A percentile compares a stretch with the other conserved stretches of the same genome.
These are phyloP conservation scores for Calonectria pteridis DNA, from an alignment of 2,329 filamentous ascomycete species.

Conservation along the genomic window DNA sequence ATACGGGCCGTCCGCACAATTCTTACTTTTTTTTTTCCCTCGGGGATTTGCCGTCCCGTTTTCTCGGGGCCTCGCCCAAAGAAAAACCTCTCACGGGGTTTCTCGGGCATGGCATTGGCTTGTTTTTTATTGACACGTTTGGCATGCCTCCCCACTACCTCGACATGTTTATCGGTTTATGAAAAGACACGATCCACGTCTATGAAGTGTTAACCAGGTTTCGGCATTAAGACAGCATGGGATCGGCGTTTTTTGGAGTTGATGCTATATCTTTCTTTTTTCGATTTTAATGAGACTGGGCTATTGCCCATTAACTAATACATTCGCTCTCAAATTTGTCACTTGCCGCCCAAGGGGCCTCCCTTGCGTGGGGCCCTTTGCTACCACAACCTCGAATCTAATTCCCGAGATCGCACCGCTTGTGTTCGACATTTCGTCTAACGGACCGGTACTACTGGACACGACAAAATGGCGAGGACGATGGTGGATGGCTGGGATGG, in stretches of 20 bases:
- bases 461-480: not conserved
- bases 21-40: not conserved
- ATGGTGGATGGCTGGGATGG: not conserved
- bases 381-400: not conserved
- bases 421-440: not conserved
- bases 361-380: not conserved
- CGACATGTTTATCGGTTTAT: conserved; percentile 39
- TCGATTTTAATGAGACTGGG: conserved; percentile 22
- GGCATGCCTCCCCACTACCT: conserved; percentile 21
- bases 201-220: conserved; percentile 36
- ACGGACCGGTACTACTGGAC: not conserved
- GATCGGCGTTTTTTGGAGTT: conserved; percentile 48
- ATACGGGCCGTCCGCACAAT: not conserved
- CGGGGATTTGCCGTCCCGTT: conserved; percentile 8
- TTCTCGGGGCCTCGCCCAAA: conserved; percentile 3
- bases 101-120: conserved; percentile 12
- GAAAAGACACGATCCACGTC: conserved; percentile 39
- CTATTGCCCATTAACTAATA: conserved; percentile 37
- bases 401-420: not conserved
- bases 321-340: conserved; percentile 16
- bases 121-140: conserved; percentile 4
- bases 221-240: conserved; percentile 50
- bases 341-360: not conserved
- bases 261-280: conserved; percentile 41
- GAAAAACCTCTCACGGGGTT: not conserved